phyloP scores from a whole-genome alignment of 129 eudicot species.

The Flaveria brownii region DNA sequence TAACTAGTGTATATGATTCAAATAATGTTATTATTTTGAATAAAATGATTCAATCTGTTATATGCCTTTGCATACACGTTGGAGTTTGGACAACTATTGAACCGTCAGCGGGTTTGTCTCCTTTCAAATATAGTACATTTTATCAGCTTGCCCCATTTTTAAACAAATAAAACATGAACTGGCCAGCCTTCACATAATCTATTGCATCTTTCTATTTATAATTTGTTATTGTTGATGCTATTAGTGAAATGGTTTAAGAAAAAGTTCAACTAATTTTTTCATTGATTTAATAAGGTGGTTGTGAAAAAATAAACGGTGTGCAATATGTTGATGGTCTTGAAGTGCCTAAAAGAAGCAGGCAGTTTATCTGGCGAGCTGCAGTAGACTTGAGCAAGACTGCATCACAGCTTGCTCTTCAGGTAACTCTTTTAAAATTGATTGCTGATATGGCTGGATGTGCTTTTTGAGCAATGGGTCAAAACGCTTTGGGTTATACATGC shows the following conservation, averaged over 20 bases:
- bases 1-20: neutral
- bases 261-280: neutral
- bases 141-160: neutral
- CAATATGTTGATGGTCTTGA: constrained; percentile 75
- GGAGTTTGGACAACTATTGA: neutral
- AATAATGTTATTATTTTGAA: neutral
- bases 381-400: constrained; percentile 79
- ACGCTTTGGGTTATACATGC: neutral
- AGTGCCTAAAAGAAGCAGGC: constrained; percentile 79
- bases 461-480: neutral
- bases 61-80: neutral
- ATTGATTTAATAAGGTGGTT: constrained; percentile 60
- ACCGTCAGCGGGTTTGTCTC: neutral
- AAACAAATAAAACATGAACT: neutral
- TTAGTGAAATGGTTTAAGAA: neutral
- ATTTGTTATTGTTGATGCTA: constrained; percentile 1
- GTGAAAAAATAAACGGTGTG: constrained; percentile 58
- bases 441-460: neutral
- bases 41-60: neutral
- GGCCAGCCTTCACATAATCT: neutral
- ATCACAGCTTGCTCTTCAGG: constrained; percentile 95
- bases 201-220: neutral
- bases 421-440: constrained; percentile 11
- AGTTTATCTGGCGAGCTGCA: constrained; percentile 86
- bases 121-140: neutral